phyloP scores from a whole-genome alignment of 495 filamentous ascomycete species.

The Terfezia claveryi region DNA sequence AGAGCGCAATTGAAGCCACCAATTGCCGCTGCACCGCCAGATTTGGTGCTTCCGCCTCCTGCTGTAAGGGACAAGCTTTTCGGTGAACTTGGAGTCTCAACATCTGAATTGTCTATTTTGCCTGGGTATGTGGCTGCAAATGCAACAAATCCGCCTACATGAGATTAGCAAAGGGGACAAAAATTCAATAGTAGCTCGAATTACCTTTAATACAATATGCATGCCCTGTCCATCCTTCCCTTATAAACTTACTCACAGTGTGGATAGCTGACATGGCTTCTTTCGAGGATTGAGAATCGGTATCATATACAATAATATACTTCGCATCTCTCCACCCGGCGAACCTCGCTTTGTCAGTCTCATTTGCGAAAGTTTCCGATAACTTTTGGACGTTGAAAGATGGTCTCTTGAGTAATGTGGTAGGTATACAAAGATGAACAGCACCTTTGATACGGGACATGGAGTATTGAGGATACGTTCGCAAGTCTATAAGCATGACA shows the following conservation, averaged over 20 bases:
- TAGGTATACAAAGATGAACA: slow-evolving; percentile 85
- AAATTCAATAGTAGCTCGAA: background rate
- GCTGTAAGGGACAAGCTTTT: slow-evolving; percentile 26
- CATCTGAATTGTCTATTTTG: slow-evolving; percentile 27
- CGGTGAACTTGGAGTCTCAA: slow-evolving; percentile 24
- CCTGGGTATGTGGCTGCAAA: slow-evolving; percentile 28
- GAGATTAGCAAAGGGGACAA: background rate
- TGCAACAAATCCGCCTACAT: slow-evolving; percentile 29
- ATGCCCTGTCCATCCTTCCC: slow-evolving; percentile 58
- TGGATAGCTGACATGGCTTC: slow-evolving; percentile 54
- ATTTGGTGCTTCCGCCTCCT: slow-evolving; percentile 14
- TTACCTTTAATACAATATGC: slow-evolving; percentile 43
- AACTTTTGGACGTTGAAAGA: slow-evolving; percentile 85
- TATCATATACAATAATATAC: slow-evolving; percentile 74
- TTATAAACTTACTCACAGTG: slow-evolving; percentile 76
- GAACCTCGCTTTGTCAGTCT: slow-evolving; percentile 51
- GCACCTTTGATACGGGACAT: slow-evolving; percentile 53
- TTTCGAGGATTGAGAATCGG: slow-evolving; percentile 46
- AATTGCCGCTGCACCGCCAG: slow-evolving; percentile 56
- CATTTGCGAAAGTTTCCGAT: slow-evolving; percentile 62
- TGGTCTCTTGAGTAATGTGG: slow-evolving; percentile 71
- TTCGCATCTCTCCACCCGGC: slow-evolving; percentile 48
- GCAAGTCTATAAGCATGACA: slow-evolving; percentile 63
- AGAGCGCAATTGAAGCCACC: slow-evolving; percentile 46
- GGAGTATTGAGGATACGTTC: slow-evolving; percentile 63